Evolutionary conservation across 495 filamentous ascomycete genomes (phyloP).

Genomic region (Daldinia bambusicola): DNA sequence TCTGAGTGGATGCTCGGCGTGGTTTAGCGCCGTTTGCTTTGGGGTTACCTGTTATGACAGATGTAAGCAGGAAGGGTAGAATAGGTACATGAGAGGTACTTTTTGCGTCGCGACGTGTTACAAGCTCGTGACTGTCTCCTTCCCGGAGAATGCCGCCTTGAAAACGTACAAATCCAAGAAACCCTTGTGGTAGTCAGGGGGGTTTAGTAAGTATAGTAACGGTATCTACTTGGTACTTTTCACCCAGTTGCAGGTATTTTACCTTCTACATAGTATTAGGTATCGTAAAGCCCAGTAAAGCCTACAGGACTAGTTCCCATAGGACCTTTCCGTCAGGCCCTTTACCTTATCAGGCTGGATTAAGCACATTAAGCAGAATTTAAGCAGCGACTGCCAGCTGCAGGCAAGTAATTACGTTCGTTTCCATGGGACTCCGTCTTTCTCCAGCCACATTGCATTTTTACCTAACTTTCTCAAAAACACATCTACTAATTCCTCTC

Average conservation of each 20-base stretch:
- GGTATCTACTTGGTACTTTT: neutral
- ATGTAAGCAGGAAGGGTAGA: slow-evolving; percentile 3
- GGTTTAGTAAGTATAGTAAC: neutral
- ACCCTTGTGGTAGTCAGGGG: neutral
- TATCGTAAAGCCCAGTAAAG: neutral
- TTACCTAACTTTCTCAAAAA: slow-evolving; percentile 51
- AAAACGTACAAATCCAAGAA: neutral
- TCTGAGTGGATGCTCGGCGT: slow-evolving; percentile 21
- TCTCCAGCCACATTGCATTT: slow-evolving; percentile 50
- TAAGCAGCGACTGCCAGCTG: slow-evolving; percentile 24
- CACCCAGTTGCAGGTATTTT: too few relatives aligned
- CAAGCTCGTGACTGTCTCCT: slow-evolving; percentile 35
- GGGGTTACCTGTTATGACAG: slow-evolving; percentile 2
- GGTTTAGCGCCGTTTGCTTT: slow-evolving; percentile 37
- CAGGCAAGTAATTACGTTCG: slow-evolving; percentile 35
- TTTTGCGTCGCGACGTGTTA: slow-evolving; percentile 22
- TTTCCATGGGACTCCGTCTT: slow-evolving; percentile 32
- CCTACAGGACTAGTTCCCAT: neutral
- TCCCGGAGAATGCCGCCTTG: slow-evolving; percentile 18
- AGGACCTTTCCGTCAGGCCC: slow-evolving; percentile 12
- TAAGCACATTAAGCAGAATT: slow-evolving; percentile 16
- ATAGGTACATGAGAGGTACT: slow-evolving; percentile 34
- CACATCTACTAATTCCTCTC: slow-evolving; percentile 42
- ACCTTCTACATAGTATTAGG: neutral
- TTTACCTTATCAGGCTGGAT: slow-evolving; percentile 31